Base-by-base conservation (phyloP, 495 filamentous ascomycete genomes). In the Podospora sp. region DNA sequence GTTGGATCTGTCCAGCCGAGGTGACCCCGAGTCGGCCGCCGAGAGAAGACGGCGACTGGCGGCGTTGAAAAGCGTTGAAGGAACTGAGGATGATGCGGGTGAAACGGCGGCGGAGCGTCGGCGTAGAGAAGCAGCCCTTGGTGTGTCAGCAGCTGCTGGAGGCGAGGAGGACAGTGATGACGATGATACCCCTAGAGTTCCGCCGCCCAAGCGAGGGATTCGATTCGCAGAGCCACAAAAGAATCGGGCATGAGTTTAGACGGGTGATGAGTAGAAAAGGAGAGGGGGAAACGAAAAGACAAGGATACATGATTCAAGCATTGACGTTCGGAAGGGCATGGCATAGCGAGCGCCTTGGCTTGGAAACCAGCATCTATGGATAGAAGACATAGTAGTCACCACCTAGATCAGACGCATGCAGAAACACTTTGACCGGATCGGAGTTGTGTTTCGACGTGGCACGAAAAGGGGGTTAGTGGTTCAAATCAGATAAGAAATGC, bases 31-130 rank as follows among this genome's bases (percentile, higher is more conserved):
- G 65, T 82, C 81, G 26, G 75, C 78, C 14, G 78, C 75, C 0
- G 79, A 83, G 71, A 75, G 79, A 58, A 75, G 76, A 53, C 75
- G 81, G 25, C 71, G 80, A 52, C 65, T 81, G 5, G 81, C 81
- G 21, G 81, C 76, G 24, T 73, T 77, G 25, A 71, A 79, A 57
- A 65, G 72, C 21, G 69, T 73, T 3, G 63, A 71, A 14, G 67
- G 62, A 1, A 65, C 62, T 1, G 75, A 77, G 8, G 75, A 75
- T 20, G 86, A 89, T 25, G 79, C 78, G 2, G 85, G 82, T 50
- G 94, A 97, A 77, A 96, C 92, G 4, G 87, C 91, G 0, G 94
- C 93, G 0, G 94, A 97, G 78, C 84, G 90, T 52, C 85, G 90
- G 46, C 85, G 93, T 67, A 88, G 94, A 76, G 87, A 96, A 63